Evolutionary conservation across 176 grass and related monocot species (phyloP), one percentile per base, ranked within the genome.

Genomic region (Saccharum spontaneum): DNA sequence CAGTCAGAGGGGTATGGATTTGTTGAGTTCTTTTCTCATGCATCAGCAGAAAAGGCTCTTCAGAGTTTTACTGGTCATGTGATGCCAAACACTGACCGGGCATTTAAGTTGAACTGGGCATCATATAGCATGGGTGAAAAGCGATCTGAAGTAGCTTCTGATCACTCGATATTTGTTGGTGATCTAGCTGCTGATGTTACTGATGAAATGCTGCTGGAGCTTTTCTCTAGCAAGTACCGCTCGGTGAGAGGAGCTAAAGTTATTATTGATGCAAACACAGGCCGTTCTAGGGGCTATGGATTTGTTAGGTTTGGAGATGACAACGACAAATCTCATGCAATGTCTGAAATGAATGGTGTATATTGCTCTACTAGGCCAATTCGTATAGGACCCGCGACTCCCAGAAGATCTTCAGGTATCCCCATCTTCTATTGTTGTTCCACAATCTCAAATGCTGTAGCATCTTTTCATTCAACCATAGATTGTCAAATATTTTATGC

Each of bases 101-200:
- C 87, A 83, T 92, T 92, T 80, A 92, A 89, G 83, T 89, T 92
- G 83, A 92, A 92, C 75, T 92, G 90, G 90, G 90, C 90, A 84
- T 92, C 87, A 17, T 89, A 86, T 84, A 92, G 87, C 87, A 89
- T 92, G 87, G 87, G 87, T 75, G 90, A 92, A 75, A 89, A 89
- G 70, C 83, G 90, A 40, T 83, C 83, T 1, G 90, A 89, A 86
- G 87, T 92, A 76, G 69, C 77, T 86, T 92, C 90, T 84, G 90
- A 92, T n/a, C 76, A 92, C 83, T 92, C 90, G 0, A 92, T 92
- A 76, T 92, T 92, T 83, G 90, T 92, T 66, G 90, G 90, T 66
- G 90, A 92, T 87, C 84, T 92, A 80, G 90, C 90, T 76, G 75
- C 87, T 71, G 90, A 92, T 89, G 90, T 92, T 83, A 92, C 90